A percentile compares a stretch with the other conserved stretches of the same genome.
These are phyloP conservation scores for Tephrocybe sp. DNA, from an alignment of 768 basidiomycete species.

Conservation along the genomic window DNA sequence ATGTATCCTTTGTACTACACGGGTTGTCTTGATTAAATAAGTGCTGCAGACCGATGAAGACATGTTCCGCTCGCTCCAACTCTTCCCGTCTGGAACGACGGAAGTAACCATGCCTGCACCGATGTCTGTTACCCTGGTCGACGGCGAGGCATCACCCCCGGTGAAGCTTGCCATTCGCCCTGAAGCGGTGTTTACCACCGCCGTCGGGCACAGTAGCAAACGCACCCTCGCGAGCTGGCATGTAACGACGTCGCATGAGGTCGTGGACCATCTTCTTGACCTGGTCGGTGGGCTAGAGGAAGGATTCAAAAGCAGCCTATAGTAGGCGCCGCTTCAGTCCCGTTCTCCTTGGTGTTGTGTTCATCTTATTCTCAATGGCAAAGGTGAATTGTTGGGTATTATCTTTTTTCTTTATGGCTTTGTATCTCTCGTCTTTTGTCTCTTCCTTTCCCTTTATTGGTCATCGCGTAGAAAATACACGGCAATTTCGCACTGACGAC, in stretches of 20 bases:
- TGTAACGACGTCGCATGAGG: conserved; percentile 84
- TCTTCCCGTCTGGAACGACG: conserved; percentile 51
- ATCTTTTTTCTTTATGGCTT: too few species aligned
- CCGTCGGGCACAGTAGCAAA: conserved; percentile 90
- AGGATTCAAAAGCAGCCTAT: too few species aligned
- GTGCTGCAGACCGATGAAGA: conserved; percentile 86
- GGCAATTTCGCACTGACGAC: too few species aligned
- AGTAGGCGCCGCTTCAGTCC: too few species aligned
- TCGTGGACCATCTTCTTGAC: conserved; percentile 76
- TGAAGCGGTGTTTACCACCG: conserved; percentile 85
- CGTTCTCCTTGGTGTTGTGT: too few species aligned
- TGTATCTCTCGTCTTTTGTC: too few species aligned
- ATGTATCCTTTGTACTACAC: neutral
- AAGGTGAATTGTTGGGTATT: too few species aligned
- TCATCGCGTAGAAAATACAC: too few species aligned
- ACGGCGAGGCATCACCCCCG: conserved; percentile 36
- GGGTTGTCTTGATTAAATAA: neutral
- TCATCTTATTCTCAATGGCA: too few species aligned
- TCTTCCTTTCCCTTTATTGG: too few species aligned
- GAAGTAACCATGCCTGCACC: conserved; percentile 45
- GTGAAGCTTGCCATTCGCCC: conserved; percentile 64
- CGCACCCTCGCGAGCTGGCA: conserved; percentile 92
- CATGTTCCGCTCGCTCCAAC: conserved; percentile 91
- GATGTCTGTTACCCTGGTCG: conserved; percentile 52
- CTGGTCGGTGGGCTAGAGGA: conserved; percentile 38